Evolutionary conservation across 169 alveolate genomes (phyloP).

Genomic region (Condylostoma magnum): DNA sequence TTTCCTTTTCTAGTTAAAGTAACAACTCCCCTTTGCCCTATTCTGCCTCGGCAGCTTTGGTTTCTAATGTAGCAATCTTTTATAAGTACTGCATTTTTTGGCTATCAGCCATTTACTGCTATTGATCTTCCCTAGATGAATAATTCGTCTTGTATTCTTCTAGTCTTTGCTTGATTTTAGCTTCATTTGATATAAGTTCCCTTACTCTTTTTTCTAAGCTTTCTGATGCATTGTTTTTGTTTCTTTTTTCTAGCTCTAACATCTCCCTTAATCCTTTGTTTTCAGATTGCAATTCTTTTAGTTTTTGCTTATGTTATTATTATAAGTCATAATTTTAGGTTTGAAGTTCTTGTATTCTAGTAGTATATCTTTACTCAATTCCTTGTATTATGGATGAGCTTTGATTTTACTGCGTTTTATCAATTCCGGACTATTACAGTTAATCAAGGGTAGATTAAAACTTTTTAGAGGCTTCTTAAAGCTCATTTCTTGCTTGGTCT

Average conservation of each 20-base stretch:
- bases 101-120: constrained; percentile 48
- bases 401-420: constrained; percentile 64
- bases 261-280: neutral
- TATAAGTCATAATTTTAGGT: constrained; percentile 42
- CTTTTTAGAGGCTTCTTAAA: constrained; percentile 62
- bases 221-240: neutral
- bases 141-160: constrained; percentile 65
- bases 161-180: constrained; percentile 55
- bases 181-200: constrained; percentile 34
- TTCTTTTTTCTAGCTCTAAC: constrained; percentile 1
- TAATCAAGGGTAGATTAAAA: constrained; percentile 68
- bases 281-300: neutral
- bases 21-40: constrained; percentile 56
- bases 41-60: constrained; percentile 64
- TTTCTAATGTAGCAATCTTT: constrained; percentile 64
- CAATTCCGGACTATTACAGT: constrained; percentile 51
- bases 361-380: constrained; percentile 63
- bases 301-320: constrained; percentile 30
- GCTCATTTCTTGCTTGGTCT: constrained; percentile 73
- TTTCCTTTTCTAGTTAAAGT: constrained; percentile 79
- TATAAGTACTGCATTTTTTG: constrained; percentile 64
- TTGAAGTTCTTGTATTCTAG: constrained; percentile 59
- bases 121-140: constrained; percentile 59
- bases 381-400: constrained; percentile 47
- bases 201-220: neutral